Conservation (phyloP, 2,329 filamentous ascomycete species). For the Malbranchea cinnamomea region DNA sequence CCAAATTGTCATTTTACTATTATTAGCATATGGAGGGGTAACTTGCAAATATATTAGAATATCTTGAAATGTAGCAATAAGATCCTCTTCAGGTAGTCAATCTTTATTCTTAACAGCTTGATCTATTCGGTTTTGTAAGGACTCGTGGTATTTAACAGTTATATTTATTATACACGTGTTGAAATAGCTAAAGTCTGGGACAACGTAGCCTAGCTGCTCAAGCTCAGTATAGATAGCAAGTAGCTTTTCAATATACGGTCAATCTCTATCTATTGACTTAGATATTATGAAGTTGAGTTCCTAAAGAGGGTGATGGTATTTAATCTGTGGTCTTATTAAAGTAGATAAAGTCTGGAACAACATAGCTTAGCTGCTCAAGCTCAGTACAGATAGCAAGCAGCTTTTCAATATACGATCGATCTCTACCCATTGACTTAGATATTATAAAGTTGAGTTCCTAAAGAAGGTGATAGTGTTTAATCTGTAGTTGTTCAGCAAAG, state of each 20-base stretch:
- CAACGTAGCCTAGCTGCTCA: neutral
- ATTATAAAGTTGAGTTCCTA: no score
- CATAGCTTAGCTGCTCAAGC: no score
- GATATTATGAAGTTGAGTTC: neutral
- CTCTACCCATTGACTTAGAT: no score
- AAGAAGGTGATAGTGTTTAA: no score
- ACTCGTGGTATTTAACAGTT: neutral
- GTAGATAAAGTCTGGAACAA: no score
- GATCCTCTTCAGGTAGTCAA: neutral
- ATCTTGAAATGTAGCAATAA: neutral
- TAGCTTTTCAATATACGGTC: neutral
- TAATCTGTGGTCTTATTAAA: neutral
- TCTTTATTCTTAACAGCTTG: neutral
- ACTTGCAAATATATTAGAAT: no score
- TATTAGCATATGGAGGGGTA: no score
- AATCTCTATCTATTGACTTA: neutral
- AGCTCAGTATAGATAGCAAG: neutral
- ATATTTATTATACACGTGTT: neutral
- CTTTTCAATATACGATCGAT: no score
- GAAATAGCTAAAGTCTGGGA: neutral
- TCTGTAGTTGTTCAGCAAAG: constrained; percentile 1
- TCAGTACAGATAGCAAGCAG: no score
- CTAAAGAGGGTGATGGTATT: neutral
- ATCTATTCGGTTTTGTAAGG: neutral
- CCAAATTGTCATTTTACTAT: no score